Base-by-base conservation (phyloP, 2,329 filamentous ascomycete genomes). In the Penicillium hordei region DNA sequence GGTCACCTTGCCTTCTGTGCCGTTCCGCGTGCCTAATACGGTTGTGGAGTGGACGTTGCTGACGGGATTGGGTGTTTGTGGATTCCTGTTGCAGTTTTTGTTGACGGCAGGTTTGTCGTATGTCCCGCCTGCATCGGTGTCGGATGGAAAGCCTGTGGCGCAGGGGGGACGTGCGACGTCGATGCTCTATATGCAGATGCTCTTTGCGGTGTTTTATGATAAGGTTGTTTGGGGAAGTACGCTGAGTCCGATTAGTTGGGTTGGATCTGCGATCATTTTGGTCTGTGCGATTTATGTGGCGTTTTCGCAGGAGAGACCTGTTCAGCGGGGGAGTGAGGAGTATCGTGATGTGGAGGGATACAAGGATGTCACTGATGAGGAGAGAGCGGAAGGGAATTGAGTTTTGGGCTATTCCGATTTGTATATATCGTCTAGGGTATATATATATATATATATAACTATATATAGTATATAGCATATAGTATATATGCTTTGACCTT, bases 81-180 rank as follows among this genome's bases (percentile, higher is more conserved):
- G 93, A 0, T 93, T 96, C 69, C 72, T 89, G 23, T 89, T 93
- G 84, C 93, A 96, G 82, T 91, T 91, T 64, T 80, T 95, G n/a
- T 78, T 95, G 19, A 94, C 92, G 1, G 83, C 85, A 0, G 91
- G 91, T 0, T 76, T 97, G 48, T 81, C 88, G 25, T 85, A 88
- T 60, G 89, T 93, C 68, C 88, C 88, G 60, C 82, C 82, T 1
- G 77, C 78, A 3, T 58, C 49, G 23, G 59, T 61, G 3, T 57
- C 54, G 34, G 27, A 25, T 12, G 44, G 59, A 13, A 53, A 46
- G n/a, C 50, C 48, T 49, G 54, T 29, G 43, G 50, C 60, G 6
- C 63, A 66, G 38, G 67, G 74, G 10, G 79, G 77, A 0, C 79
- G 83, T 21, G 86, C 85, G 2, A 88, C 85, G 0, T 86, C 85